phyloP scores from a whole-genome alignment of 208 protist species.

The Leishmania tropica region DNA sequence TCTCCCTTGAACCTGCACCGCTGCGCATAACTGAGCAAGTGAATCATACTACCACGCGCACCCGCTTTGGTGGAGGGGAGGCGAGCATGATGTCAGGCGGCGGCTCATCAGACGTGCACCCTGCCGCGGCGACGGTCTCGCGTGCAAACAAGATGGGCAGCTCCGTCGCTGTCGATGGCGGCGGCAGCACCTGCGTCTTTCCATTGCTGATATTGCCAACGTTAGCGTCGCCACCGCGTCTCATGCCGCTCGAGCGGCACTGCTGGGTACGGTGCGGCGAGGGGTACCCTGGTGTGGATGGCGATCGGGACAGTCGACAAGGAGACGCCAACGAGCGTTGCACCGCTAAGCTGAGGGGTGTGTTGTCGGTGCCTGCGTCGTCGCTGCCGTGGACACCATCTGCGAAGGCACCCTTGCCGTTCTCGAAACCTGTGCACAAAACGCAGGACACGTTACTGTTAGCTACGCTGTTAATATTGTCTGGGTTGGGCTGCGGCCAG shows the following conservation, averaged over 20 bases:
- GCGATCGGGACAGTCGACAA: not conserved
- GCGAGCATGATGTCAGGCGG: conserved; percentile 32
- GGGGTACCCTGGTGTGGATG: not conserved
- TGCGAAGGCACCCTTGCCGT: not conserved
- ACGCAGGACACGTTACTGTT: not conserved
- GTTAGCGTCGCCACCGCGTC: not conserved
- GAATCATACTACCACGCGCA: conserved; percentile 22
- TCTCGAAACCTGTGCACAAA: not conserved
- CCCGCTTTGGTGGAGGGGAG: conserved; percentile 15
- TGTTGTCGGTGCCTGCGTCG: not conserved
- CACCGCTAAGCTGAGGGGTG: not conserved
- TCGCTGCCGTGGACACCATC: not conserved
- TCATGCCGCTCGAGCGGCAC: not conserved
- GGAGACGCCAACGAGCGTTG: not conserved
- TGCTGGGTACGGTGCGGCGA: not conserved
- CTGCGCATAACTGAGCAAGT: not conserved
- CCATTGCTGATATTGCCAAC: not conserved
- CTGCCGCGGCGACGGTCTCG: not conserved
- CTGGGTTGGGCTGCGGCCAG: not conserved
- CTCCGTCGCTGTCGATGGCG: not conserved
- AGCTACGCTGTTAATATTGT: no score
- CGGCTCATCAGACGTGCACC: conserved; percentile 25
- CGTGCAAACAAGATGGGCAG: not conserved
- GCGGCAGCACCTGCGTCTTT: not conserved
- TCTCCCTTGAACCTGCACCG: not conserved